Conservation (phyloP, 2,329 filamentous ascomycete species). For the Endocalyx cinctus region DNA sequence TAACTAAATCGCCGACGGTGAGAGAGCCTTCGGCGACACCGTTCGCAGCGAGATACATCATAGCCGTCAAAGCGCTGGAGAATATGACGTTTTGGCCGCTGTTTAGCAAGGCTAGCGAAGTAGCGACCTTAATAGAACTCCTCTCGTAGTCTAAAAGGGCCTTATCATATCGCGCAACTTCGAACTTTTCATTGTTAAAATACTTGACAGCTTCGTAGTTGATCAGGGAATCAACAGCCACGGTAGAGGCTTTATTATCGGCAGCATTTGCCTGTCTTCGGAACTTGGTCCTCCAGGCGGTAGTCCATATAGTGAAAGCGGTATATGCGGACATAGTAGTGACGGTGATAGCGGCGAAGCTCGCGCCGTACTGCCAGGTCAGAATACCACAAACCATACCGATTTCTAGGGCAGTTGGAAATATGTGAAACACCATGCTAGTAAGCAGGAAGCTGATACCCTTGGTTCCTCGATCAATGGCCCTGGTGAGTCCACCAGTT, state of each 20-base stretch:
- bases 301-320: slow-evolving; percentile 95
- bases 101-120: slow-evolving; percentile 88
- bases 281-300: slow-evolving; percentile 96
- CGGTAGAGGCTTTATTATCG: slow-evolving; percentile 91
- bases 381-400: slow-evolving; percentile 93
- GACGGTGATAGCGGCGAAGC: slow-evolving; percentile 87
- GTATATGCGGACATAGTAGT: slow-evolving; percentile 91
- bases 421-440: slow-evolving; percentile 97
- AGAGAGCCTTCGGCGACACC: slow-evolving; percentile 77
- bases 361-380: slow-evolving; percentile 89
- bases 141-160: slow-evolving; percentile 83
- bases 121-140: slow-evolving; percentile 94
- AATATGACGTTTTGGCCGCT: slow-evolving; percentile 97
- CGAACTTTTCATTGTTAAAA: slow-evolving; percentile 98
- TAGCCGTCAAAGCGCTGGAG: slow-evolving; percentile 83
- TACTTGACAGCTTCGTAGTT: slow-evolving; percentile 99
- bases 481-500: slow-evolving; percentile 87
- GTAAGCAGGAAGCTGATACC: slow-evolving; percentile 96
- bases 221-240: slow-evolving; percentile 93
- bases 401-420: slow-evolving; percentile 91
- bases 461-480: slow-evolving; percentile 95
- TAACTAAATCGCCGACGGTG: slow-evolving; percentile 93
- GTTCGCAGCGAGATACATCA: slow-evolving; percentile 96
- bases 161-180: slow-evolving; percentile 84
- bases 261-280: slow-evolving; percentile 91